These are phyloP conservation scores for Fusarium napiforme DNA, from an alignment of 2,329 filamentous ascomycete genomes.

Conservation along the genomic window DNA sequence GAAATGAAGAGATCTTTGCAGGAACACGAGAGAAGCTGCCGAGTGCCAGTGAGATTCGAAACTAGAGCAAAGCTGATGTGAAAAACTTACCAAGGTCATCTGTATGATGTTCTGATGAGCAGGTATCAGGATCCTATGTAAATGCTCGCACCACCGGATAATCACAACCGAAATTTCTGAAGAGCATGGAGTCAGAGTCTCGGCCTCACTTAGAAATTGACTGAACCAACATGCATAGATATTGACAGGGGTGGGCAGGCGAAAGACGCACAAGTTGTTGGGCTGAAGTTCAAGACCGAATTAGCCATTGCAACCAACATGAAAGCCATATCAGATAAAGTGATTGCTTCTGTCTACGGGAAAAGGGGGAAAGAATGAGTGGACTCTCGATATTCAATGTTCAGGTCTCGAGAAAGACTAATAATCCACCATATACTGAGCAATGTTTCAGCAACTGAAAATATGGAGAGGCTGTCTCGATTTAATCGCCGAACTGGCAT, in stretches of 20 bases:
- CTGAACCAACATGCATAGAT: background rate
- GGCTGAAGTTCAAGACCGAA: accelerated
- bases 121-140: background rate
- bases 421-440: background rate
- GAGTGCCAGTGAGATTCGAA: background rate
- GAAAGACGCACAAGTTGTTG: accelerated
- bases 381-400: accelerated
- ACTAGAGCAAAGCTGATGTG: background rate
- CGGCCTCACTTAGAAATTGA: no score
- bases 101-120: background rate
- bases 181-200: background rate
- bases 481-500: background rate
- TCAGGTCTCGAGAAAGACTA: accelerated
- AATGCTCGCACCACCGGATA: background rate
- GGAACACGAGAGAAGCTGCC: background rate
- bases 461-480: accelerated
- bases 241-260: background rate
- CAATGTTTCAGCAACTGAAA: background rate
- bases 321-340: no score
- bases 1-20: background rate
- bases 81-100: accelerated
- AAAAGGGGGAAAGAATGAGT: accelerated
- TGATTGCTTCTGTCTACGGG: accelerated
- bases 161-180: accelerated
- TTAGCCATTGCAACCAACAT: no score